These are phyloP conservation scores for Luvunga scandens DNA, from an alignment of 345 rosid genomes.

Conservation along the genomic window DNA sequence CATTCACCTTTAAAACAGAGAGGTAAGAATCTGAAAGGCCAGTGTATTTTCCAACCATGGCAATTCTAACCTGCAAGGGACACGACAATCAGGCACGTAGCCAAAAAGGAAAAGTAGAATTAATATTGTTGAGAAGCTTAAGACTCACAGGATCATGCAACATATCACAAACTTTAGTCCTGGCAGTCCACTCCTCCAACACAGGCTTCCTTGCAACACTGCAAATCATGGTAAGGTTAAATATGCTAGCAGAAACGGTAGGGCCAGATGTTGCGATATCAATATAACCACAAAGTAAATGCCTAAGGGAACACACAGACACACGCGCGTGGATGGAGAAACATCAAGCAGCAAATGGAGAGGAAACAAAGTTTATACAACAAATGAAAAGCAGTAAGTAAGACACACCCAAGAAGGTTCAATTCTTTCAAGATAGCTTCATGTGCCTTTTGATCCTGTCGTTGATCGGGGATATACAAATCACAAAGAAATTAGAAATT, in stretches of 20 bases:
- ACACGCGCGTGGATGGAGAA: background rate
- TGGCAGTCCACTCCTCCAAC: conserved; percentile 73
- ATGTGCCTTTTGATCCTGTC: conserved; percentile 88
- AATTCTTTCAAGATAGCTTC: conserved; percentile 78
- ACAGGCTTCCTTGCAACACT: conserved; percentile 61
- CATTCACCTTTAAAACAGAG: conserved; percentile 66
- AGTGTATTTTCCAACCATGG: conserved; percentile 80
- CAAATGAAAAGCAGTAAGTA: conserved; percentile 1
- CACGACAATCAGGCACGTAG: conserved; percentile 9
- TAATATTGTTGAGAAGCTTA: background rate
- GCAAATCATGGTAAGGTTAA: conserved; percentile 29
- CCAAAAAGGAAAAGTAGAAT: background rate
- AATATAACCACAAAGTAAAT: background rate
- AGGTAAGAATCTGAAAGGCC: conserved; percentile 76
- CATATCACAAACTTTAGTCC: conserved; percentile 71
- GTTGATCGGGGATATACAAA: conserved; percentile 8
- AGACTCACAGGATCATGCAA: conserved; percentile 64
- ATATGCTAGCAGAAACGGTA: background rate
- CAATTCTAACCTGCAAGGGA: conserved; percentile 63
- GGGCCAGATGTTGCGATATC: conserved; percentile 14
- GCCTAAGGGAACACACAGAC: background rate
- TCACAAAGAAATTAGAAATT: conserved; percentile 12
- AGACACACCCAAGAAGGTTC: conserved; percentile 68
- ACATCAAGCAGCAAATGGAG: conserved; percentile 1
- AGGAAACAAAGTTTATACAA: background rate